Base-by-base conservation (phyloP, 2,329 filamentous ascomycete species). In the Alternaria metachromatica region DNA sequence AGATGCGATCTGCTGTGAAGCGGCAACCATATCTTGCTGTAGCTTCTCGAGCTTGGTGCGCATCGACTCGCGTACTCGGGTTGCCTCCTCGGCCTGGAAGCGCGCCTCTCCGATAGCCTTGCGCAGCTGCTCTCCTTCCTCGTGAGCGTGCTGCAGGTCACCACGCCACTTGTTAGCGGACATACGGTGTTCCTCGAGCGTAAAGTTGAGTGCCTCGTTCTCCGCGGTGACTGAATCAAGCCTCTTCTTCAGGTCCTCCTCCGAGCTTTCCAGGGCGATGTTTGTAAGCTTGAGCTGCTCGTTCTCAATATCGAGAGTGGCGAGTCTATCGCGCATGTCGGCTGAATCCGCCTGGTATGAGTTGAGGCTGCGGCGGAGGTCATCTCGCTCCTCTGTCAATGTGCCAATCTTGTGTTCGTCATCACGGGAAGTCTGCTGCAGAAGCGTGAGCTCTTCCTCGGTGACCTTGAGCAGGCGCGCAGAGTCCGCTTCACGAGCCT, bases 21-120 rank as follows among this genome's bases (percentile, higher is more conserved):
- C 92, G 60, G 85, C 85, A 30, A 89, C 87, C 90, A 98, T 95
- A 71, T 97, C 93, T 67, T 93, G 88, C 80, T 98, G 94, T 43
- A 99, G 84, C 63, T 89, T 89, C 71, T 95, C 88, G 74, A 97
- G 92, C 80, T 96, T 97, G 77, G 85, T 85, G 69, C 93, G 90
- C 87, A 96, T 94, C 64, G 87, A 89, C 77, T 97, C 93, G 62
- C 94, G 90, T 63, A 96, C 87, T 67, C 91, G 89, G 75, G 94
- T 89, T 74, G 93, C 95, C 81, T 97, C 94, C 74, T 96, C 90
- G 45, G 96, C 88, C 76, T 97, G 94, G 49, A 87, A 87, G 65
- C 90, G 89, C 59, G 97, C 85, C 21, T 89, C 90, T 65, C 90
- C 88, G 62, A 97, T 88, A 28, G 90, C 89, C 76, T 88, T 89